These are phyloP conservation scores for Karstenula rhodostoma DNA, from an alignment of 2,329 filamentous ascomycete genomes.

Conservation along the genomic window DNA sequence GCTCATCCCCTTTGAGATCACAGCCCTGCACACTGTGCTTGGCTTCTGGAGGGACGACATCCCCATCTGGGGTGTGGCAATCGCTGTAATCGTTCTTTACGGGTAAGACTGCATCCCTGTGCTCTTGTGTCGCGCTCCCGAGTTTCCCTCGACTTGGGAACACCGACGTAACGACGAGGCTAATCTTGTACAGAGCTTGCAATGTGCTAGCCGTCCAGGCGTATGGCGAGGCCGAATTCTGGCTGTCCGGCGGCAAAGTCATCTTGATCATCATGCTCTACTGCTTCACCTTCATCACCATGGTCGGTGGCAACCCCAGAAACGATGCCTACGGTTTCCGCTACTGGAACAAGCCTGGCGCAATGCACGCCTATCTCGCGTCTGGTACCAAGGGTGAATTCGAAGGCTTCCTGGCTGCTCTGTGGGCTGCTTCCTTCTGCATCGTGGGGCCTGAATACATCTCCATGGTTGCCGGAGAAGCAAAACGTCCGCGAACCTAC, in stretches of 20 bases:
- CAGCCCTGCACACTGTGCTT: conserved; percentile 51
- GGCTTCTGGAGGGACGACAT: conserved; percentile 57
- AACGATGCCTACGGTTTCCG: conserved; percentile 55
- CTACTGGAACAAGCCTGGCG: conserved; percentile 52
- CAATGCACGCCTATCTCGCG: conserved; percentile 39
- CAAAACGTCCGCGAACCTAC: conserved; percentile 55
- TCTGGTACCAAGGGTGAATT: conserved; percentile 39
- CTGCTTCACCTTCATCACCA: conserved; percentile 57
- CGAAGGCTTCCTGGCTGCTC: conserved; percentile 50
- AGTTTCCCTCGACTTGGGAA: neutral
- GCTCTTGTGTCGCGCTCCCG: neutral
- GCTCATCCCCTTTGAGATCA: conserved; percentile 62
- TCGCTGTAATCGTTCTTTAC: conserved; percentile 53
- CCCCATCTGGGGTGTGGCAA: conserved; percentile 51
- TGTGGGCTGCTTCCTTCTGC: conserved; percentile 56
- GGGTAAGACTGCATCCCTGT: conserved; percentile 40
- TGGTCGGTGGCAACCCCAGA: conserved; percentile 55
- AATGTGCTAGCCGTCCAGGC: conserved; percentile 57
- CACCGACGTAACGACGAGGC: conserved; percentile 3
- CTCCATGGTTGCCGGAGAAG: conserved; percentile 58
- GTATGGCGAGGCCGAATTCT: conserved; percentile 57
- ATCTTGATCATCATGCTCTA: conserved; percentile 56
- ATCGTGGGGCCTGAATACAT: conserved; percentile 60
- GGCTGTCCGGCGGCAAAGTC: conserved; percentile 57
- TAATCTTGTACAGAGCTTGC: conserved; percentile 49